These are phyloP conservation scores for Tetradesmus lagerheimii DNA, from an alignment of 139 green algal genomes.

Conservation along the genomic window DNA sequence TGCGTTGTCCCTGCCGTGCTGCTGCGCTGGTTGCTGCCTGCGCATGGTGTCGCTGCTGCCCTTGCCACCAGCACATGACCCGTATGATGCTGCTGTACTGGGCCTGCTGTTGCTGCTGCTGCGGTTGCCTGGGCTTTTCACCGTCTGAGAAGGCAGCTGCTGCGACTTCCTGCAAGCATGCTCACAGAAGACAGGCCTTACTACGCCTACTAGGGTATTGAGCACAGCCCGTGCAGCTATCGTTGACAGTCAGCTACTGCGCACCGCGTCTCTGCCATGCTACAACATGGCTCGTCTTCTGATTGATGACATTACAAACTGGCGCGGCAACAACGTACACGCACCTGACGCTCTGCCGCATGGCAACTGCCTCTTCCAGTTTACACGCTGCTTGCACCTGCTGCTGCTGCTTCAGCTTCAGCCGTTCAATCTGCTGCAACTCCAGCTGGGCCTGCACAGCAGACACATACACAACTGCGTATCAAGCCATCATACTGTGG, in stretches of 20 bases:
- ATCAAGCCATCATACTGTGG: neutral
- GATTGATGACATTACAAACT: constrained; percentile 17
- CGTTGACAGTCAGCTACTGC: neutral
- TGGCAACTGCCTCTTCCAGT: constrained; percentile 61
- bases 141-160: neutral
- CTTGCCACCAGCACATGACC: neutral
- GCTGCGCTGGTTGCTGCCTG: constrained; percentile 13
- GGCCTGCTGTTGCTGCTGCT: neutral
- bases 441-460: constrained; percentile 69
- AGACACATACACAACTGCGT: neutral
- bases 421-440: constrained; percentile 76
- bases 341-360: neutral
- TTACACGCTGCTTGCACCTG: constrained; percentile 72
- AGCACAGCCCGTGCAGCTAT: neutral
- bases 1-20: neutral
- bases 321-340: neutral
- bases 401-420: constrained; percentile 76
- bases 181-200: neutral
- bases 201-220: neutral
- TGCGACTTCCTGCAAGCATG: constrained; percentile 5
- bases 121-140: neutral
- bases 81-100: neutral
- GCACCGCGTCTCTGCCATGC: neutral
- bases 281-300: neutral
- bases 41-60: constrained; percentile 23